A percentile compares a stretch with the other conserved stretches of the same genome.
Evolutionary conservation across 2,329 filamentous ascomycete species (phyloP).

Genomic region (Fusarium praegraminearum): DNA sequence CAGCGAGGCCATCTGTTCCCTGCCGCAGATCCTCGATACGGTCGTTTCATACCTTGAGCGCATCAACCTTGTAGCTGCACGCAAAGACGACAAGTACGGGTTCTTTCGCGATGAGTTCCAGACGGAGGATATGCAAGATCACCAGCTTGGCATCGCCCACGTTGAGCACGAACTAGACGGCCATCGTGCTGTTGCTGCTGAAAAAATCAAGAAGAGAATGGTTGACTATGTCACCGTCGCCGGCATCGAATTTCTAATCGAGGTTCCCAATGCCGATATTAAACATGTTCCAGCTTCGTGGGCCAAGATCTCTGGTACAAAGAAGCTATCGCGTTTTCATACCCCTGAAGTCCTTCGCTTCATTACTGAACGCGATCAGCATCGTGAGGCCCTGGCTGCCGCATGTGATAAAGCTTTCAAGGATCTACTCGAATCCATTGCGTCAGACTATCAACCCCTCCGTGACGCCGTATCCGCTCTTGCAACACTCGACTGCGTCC

Average conservation of each 20-base stretch:
- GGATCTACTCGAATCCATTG: slow-evolving; percentile 77
- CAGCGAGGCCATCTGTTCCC: slow-evolving; percentile 75
- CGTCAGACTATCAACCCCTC: slow-evolving; percentile 86
- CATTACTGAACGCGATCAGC: slow-evolving; percentile 89
- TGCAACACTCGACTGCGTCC: slow-evolving; percentile 87
- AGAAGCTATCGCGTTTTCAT: slow-evolving; percentile 92
- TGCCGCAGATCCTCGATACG: slow-evolving; percentile 81
- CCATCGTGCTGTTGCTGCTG: slow-evolving; percentile 78
- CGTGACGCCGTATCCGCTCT: slow-evolving; percentile 90
- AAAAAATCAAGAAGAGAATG: slow-evolving; percentile 76
- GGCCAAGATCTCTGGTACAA: slow-evolving; percentile 95
- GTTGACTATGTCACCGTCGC: slow-evolving; percentile 85
- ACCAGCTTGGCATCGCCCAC: slow-evolving; percentile 90
- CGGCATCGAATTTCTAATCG: slow-evolving; percentile 94
- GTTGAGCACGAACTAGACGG: slow-evolving; percentile 90
- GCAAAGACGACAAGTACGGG: slow-evolving; percentile 88
- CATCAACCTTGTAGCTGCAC: slow-evolving; percentile 87
- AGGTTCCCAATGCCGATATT: slow-evolving; percentile 84
- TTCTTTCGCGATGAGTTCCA: slow-evolving; percentile 93
- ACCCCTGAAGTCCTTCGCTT: slow-evolving; percentile 89
- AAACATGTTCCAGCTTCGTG: slow-evolving; percentile 93
- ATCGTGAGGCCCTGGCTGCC: slow-evolving; percentile 91
- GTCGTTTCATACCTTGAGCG: slow-evolving; percentile 82
- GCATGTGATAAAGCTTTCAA: slow-evolving; percentile 89
- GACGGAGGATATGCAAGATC: slow-evolving; percentile 87